A percentile compares a stretch with the other conserved stretches of the same genome.
Evolutionary conservation across 805 yeast genomes (phyloP).

Genomic region (Naumovozyma baii): DNA sequence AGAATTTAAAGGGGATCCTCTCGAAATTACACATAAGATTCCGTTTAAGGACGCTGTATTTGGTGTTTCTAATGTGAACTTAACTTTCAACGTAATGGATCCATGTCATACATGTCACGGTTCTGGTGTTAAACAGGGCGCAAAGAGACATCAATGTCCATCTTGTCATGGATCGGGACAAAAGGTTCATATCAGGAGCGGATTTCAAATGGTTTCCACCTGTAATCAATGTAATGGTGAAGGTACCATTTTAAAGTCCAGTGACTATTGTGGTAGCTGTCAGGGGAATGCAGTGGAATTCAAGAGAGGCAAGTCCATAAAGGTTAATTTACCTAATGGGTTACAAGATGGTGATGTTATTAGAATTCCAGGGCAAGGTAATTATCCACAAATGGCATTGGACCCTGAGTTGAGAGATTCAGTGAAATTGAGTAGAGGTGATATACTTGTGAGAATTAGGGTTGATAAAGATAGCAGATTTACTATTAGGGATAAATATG

Average conservation of each 20-base stretch:
- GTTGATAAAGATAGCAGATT: conserved; percentile 69
- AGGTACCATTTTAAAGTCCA: conserved; percentile 64
- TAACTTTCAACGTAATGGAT: conserved; percentile 65
- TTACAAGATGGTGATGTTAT: conserved; percentile 77
- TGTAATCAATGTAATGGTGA: conserved; percentile 82
- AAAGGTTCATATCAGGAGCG: conserved; percentile 76
- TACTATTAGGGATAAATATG: conserved; percentile 48
- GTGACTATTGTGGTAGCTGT: conserved; percentile 69
- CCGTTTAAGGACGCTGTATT: conserved; percentile 80
- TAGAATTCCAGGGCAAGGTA: conserved; percentile 82
- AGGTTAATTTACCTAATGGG: conserved; percentile 82
- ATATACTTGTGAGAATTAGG: conserved; percentile 70
- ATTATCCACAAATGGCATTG: conserved; percentile 68
- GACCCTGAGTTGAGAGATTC: conserved; percentile 42
- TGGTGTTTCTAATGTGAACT: conserved; percentile 54
- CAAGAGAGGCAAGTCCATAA: conserved; percentile 56
- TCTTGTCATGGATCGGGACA: conserved; percentile 93
- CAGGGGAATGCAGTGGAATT: conserved; percentile 78
- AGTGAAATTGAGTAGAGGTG: conserved; percentile 69
- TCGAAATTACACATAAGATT: conserved; percentile 67
- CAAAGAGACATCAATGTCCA: conserved; percentile 64
- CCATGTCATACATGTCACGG: conserved; percentile 77
- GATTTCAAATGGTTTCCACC: conserved; percentile 93
- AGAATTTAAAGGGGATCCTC: conserved; percentile 81
- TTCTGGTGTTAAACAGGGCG: conserved; percentile 69